A percentile compares a stretch with the other conserved stretches of the same genome.
These are phyloP conservation scores for Linnemannia hyalina DNA, from an alignment of 192 early-diverging fungal genomes.

Conservation along the genomic window DNA sequence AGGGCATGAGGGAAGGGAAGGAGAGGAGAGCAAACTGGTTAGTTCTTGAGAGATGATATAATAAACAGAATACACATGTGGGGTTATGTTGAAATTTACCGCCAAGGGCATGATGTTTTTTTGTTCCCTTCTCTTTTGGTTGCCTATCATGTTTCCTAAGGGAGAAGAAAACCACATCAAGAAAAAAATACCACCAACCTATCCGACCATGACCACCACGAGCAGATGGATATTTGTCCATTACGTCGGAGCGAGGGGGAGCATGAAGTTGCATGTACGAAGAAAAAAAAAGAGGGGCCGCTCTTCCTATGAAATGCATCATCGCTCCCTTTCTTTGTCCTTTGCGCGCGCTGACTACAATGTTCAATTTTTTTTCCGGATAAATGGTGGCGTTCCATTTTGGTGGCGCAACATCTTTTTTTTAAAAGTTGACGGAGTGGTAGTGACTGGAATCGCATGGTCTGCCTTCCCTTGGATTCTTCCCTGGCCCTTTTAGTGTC, in stretches of 20 bases:
- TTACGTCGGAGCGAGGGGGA: neutral
- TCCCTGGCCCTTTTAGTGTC: neutral
- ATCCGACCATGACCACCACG: neutral
- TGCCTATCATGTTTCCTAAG: neutral
- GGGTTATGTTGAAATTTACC: neutral
- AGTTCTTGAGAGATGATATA: neutral
- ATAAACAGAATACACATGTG: neutral
- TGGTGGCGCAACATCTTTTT: neutral
- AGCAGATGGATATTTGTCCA: neutral
- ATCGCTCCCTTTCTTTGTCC: neutral
- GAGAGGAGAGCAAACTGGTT: neutral
- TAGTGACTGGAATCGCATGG: neutral
- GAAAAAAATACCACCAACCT: constrained; percentile 8
- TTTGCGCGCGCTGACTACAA: neutral
- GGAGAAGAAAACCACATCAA: constrained; percentile 11
- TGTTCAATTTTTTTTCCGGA: neutral
- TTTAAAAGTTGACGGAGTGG: neutral
- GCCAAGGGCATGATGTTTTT: constrained; percentile 2
- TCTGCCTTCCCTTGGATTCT: neutral
- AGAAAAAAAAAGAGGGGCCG: neutral
- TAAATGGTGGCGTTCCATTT: neutral
- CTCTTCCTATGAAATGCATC: neutral
- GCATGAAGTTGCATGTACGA: neutral
- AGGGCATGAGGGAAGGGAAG: neutral
- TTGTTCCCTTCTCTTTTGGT: neutral